Percentiles rank a stretch among this genome's conserved stretches.
Evolutionary conservation across 257 asterid genomes (phyloP).

Genomic region (Przewalskia tangutica): DNA sequence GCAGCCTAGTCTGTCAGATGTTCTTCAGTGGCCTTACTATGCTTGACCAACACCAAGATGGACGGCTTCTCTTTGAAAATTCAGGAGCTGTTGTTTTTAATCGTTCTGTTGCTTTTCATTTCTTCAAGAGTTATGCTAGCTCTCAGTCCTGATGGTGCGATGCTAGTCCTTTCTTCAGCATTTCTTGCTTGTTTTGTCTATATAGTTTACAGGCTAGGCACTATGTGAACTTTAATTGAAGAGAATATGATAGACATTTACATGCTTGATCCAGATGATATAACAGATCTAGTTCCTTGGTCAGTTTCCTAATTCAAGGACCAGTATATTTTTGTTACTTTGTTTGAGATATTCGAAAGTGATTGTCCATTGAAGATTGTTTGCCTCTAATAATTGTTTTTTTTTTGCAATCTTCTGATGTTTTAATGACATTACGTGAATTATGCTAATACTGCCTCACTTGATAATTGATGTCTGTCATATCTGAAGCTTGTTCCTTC

Average conservation of each 20-base stretch:
- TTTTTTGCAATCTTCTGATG: neutral
- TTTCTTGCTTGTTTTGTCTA: neutral
- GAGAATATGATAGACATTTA: neutral
- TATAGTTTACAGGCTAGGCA: neutral
- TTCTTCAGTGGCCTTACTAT: constrained; percentile 7
- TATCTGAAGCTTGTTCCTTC: neutral
- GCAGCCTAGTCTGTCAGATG: neutral
- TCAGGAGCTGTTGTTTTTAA: neutral
- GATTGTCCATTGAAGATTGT: neutral
- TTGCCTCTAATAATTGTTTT: neutral
- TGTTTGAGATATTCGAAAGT: neutral
- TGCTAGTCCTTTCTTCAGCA: neutral
- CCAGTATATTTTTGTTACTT: neutral
- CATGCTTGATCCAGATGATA: neutral
- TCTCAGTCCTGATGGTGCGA: constrained; percentile 11
- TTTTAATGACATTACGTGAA: neutral
- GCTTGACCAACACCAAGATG: constrained; percentile 9
- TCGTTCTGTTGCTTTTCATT: neutral
- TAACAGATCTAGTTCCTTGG: neutral
- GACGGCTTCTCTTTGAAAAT: constrained; percentile 4
- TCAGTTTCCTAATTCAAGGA: neutral
- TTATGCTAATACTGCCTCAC: neutral
- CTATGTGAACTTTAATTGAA: neutral
- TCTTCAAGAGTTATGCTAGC: neutral
- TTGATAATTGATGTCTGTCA: neutral